A percentile compares a stretch with the other conserved stretches of the same genome.
Evolutionary conservation across 352 stramenopile species (phyloP).

Genomic region (Phytophthora uliginosa): DNA sequence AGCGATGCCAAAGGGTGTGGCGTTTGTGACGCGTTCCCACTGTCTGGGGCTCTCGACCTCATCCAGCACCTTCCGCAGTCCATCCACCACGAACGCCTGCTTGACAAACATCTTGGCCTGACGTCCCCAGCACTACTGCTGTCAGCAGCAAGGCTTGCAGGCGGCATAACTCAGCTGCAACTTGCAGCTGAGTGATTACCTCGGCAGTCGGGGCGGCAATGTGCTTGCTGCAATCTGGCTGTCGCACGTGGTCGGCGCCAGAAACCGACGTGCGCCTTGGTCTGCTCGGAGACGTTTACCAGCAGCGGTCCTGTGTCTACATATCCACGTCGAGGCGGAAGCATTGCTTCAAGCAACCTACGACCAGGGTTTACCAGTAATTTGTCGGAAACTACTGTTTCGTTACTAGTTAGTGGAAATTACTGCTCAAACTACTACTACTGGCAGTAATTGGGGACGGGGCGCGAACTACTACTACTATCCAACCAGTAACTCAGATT

Average conservation of each 20-base stretch:
- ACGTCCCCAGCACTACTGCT: too few relatives aligned
- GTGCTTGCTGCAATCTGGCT: not conserved
- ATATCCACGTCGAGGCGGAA: too few relatives aligned
- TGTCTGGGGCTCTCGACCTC: slow-evolving; percentile 45
- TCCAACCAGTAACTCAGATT: too few relatives aligned
- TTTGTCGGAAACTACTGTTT: too few relatives aligned
- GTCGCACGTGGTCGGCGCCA: not conserved
- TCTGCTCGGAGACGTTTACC: too few relatives aligned
- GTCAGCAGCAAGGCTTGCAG: not conserved
- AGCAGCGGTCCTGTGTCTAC: too few relatives aligned
- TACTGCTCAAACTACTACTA: too few relatives aligned
- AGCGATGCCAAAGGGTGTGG: slow-evolving; percentile 56
- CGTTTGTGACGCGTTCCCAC: slow-evolving; percentile 57
- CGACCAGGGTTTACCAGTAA: slow-evolving; percentile 24
- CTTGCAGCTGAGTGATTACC: not conserved
- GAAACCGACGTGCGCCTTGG: not conserved
- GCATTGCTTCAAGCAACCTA: too few relatives aligned
- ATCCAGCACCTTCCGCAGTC: slow-evolving; percentile 62
- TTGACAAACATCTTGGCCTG: slow-evolving; percentile 72
- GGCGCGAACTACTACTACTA: too few relatives aligned
- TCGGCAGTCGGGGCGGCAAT: not conserved
- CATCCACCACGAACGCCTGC: slow-evolving; percentile 76
- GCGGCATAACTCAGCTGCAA: too few relatives aligned
- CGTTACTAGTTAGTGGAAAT: too few relatives aligned
- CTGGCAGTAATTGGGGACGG: too few relatives aligned